Evolutionary conservation across 2,329 filamentous ascomycete species (phyloP), one percentile per base, ranked within the genome.

Genomic region (Onygenales sp.): DNA sequence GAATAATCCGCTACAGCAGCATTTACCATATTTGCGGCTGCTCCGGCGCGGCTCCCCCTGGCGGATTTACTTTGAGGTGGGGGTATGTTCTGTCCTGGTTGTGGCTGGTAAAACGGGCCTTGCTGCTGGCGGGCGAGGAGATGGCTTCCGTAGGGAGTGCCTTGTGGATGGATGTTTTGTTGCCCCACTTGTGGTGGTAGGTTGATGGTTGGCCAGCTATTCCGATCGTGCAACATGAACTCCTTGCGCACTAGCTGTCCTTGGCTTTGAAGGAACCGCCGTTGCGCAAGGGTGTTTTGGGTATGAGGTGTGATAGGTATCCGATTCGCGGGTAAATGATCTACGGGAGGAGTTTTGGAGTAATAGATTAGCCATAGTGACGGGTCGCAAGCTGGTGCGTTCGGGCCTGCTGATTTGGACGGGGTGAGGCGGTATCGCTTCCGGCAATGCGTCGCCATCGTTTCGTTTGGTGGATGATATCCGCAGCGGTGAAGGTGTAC

Each of bases 291-390:
- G 51, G 68, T 67, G 36, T 61, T 65, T 52, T 75, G 70, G 4
- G 72, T 64, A 40, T 68, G 70, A 4, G 69, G 71, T 27, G 67
- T 61, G n/a, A 72, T 60, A 17, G 65, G 68, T 75, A 86, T 68
- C 71, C 77, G 62, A 40, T 79, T 79, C 17, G 83, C 78, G 1
- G 87, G 87, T 36, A 94, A 76, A 55, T 87, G 82, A 58, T 92
- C 85, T 53, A 81, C 80, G 46, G 82, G 82, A 40, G 93, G 86
- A 6, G 87, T 80, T 54, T 85, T 84, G 37, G 86, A 84, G 68
- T 96, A 97, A 72, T 96, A 91, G 33, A 95, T 83, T 52, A 98
- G 84, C 86, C 90, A 97, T 13, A 97, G 77, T 55, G 84, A 86
- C 31, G 87, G 83, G 66, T 97, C 91, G 47, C 86, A 80, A 56